These are phyloP conservation scores for Nakazawaea ernobii DNA, from an alignment of 805 yeast species.

Conservation along the genomic window DNA sequence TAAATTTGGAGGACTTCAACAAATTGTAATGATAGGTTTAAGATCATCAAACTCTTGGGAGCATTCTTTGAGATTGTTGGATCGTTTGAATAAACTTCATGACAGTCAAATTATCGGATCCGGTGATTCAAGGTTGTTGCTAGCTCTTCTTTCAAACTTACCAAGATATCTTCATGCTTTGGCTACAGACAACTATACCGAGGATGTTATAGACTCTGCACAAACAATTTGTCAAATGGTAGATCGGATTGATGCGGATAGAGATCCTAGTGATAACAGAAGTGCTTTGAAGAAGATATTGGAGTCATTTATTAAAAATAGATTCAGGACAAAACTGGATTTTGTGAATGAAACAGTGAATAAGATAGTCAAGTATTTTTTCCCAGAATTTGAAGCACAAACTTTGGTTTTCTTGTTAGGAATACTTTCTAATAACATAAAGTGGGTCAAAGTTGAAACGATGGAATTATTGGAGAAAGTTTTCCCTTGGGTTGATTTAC, in stretches of 20 bases:
- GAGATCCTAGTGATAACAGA: conserved; percentile 35
- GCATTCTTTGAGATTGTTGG: conserved; percentile 66
- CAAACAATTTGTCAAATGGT: conserved; percentile 59
- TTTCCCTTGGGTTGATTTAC: conserved; percentile 73
- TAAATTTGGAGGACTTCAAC: conserved; percentile 82
- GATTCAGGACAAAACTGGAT: conserved; percentile 88
- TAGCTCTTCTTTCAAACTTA: conserved; percentile 69
- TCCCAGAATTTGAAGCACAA: conserved; percentile 71
- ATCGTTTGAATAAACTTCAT: conserved; percentile 57
- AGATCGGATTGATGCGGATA: conserved; percentile 30
- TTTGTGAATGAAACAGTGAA: conserved; percentile 76
- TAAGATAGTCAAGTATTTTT: conserved; percentile 60
- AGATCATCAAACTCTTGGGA: conserved; percentile 79
- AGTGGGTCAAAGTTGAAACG: conserved; percentile 79
- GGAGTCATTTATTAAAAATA: conserved; percentile 66
- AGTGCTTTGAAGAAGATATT: conserved; percentile 58
- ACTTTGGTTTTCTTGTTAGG: conserved; percentile 74
- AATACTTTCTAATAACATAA: conserved; percentile 64
- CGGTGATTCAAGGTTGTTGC: conserved; percentile 60
- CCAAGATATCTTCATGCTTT: conserved; percentile 84
- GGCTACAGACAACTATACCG: conserved; percentile 45
- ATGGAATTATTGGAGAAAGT: conserved; percentile 69
- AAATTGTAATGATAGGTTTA: conserved; percentile 72
- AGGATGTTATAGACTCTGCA: conserved; percentile 49
- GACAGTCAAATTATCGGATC: conserved; percentile 77